Base-by-base conservation (phyloP, 2,329 filamentous ascomycete genomes). In the Colletotrichum truncatum region DNA sequence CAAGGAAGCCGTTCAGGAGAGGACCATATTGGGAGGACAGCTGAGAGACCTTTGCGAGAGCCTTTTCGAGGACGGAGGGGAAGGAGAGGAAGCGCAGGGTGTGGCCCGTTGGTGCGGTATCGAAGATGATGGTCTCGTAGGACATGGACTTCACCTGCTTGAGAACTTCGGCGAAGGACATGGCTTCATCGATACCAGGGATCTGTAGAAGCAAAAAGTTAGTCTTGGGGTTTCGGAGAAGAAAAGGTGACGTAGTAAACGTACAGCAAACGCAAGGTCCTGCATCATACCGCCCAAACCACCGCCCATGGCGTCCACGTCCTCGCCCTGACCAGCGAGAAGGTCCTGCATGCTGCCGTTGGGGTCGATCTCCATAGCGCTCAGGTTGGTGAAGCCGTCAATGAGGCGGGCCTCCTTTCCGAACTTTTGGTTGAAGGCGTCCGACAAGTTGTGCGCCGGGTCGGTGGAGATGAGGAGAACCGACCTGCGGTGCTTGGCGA, bases 131-230 rank as follows among this genome's bases (percentile, higher is more conserved):
- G 74, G 95, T 93, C 80, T 98, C 96, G 87, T 99, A 99, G 52
- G 94, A 97, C 76, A 98, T 92, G 39, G 93, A 97, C 83, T 98
- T 98, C 83, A 99, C 96, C 81, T 99, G 96, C 82, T 99, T 99
- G 74, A 99, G 87, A 69, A 99, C 96, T 83, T 99, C 96, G 77
- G 96, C 96, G 76, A 99, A 99, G 62, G 94, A 98, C 96, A 99
- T 99, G 78, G 96, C 96, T 81, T 99, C 96, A 77, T 99, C 96
- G 68, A 99, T 97, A 81, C 96, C 96, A 16, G 96, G 96, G 68
- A 99, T 99, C 93, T 97, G 72, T 53, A 3, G 21, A n/a, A 23
- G 18, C 16, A 32, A 39, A 34, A n/a, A 2, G 34, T 53, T 51
- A 57, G 28, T 28, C 30, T 18, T 23, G 8, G 16, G 16, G 16